phyloP scores from a whole-genome alignment of 1,139 yeast genomes.

The Kodamaea arcana region DNA sequence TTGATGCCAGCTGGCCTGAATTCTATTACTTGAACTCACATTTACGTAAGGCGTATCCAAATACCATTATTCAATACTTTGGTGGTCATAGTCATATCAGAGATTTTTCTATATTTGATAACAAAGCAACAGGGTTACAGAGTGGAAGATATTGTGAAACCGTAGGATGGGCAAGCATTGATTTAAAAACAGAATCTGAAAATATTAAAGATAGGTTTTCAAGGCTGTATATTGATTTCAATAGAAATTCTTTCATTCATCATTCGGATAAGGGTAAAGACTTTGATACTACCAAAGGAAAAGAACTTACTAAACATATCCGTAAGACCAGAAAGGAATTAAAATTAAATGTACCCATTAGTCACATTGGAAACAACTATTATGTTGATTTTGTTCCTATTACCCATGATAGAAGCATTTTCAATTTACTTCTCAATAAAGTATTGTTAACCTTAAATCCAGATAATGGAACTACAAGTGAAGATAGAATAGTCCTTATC shows the following conservation, averaged over 20 bases:
- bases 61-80: constrained; percentile 70
- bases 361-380: constrained; percentile 63
- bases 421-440: constrained; percentile 52
- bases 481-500: constrained; percentile 60
- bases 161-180: constrained; percentile 75
- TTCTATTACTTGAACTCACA: constrained; percentile 47
- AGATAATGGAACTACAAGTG: constrained; percentile 4
- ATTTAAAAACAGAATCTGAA: constrained; percentile 16
- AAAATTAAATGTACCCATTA: constrained; percentile 53
- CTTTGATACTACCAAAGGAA: constrained; percentile 51
- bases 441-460: constrained; percentile 55
- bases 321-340: constrained; percentile 43
- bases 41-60: constrained; percentile 58
- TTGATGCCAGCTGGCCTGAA: constrained; percentile 55
- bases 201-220: constrained; percentile 28
- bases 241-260: constrained; percentile 58
- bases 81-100: constrained; percentile 96
- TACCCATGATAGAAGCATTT: constrained; percentile 56
- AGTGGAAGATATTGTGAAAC: constrained; percentile 94
- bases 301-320: constrained; percentile 43
- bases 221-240: constrained; percentile 80
- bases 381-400: constrained; percentile 69
- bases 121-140: constrained; percentile 68
- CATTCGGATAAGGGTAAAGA: constrained; percentile 44
- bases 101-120: constrained; percentile 71